These are phyloP conservation scores for Boletus vermiculosoides DNA, from an alignment of 768 basidiomycete genomes.

Conservation along the genomic window DNA sequence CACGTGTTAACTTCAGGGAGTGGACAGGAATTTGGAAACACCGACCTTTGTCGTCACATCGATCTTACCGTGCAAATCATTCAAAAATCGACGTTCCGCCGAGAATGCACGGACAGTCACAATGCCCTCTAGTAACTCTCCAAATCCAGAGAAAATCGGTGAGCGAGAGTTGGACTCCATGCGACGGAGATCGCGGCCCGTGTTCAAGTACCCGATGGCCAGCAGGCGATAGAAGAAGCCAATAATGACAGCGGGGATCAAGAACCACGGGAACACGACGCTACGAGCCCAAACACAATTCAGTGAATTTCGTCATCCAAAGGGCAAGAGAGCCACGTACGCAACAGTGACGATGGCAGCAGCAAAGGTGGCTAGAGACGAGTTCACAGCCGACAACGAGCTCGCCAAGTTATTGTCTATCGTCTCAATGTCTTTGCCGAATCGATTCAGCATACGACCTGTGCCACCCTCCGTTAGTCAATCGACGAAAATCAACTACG, in stretches of 20 bases:
- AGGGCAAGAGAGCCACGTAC: constrained; percentile 38
- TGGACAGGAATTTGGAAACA: background rate
- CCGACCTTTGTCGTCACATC: constrained; percentile 74
- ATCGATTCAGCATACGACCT: constrained; percentile 86
- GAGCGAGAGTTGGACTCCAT: constrained; percentile 90
- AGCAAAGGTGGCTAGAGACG: constrained; percentile 73
- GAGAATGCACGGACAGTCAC: constrained; percentile 94
- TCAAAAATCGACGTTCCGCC: constrained; percentile 74
- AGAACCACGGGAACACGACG: constrained; percentile 77
- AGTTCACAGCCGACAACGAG: constrained; percentile 73
- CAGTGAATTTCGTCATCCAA: constrained; percentile 9
- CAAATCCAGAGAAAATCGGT: constrained; percentile 81
- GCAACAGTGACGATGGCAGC: constrained; percentile 71
- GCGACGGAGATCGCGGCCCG: constrained; percentile 79
- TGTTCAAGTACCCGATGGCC: constrained; percentile 71
- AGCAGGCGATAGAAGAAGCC: constrained; percentile 71
- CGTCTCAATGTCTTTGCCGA: constrained; percentile 85
- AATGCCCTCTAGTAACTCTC: constrained; percentile 81
- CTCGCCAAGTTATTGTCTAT: constrained; percentile 72
- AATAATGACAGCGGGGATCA: constrained; percentile 72
- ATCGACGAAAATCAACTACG: background rate
- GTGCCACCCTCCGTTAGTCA: background rate
- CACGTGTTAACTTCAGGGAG: background rate
- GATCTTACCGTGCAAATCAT: constrained; percentile 69
- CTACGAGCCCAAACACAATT: constrained; percentile 30